A percentile compares a stretch with the other conserved stretches of the same genome.
Conservation (phyloP, 1,284 basidiomycete species). For the Cryptococcus maquisensis region DNA sequence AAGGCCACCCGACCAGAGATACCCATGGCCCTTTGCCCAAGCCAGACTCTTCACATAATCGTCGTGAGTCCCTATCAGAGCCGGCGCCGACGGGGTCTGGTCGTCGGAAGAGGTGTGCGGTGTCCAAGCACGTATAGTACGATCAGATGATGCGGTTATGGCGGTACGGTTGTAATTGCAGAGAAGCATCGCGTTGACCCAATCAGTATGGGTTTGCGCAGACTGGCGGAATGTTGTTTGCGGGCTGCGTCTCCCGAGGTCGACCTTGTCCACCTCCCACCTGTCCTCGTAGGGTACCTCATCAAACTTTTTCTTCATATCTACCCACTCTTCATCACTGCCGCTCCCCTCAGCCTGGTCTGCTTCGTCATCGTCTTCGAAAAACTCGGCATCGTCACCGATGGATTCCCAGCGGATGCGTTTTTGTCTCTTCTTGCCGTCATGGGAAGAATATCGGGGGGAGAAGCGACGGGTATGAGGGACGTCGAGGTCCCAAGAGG, state of each 20-base stretch:
- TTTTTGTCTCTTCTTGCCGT: neutral
- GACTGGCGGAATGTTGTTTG: slow-evolving; percentile 66
- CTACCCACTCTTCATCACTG: slow-evolving; percentile 18
- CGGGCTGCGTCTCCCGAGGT: slow-evolving; percentile 11
- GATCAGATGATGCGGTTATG: slow-evolving; percentile 91
- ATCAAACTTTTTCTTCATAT: slow-evolving; percentile 12
- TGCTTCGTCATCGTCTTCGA: slow-evolving; percentile 65
- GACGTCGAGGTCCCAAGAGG: slow-evolving; percentile 83
- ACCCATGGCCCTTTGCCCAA: slow-evolving; percentile 70
- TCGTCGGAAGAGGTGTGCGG: slow-evolving; percentile 60
- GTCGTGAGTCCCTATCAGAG: slow-evolving; percentile 74
- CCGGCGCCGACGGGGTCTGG: slow-evolving; percentile 55
- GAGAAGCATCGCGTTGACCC: slow-evolving; percentile 92
- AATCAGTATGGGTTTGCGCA: slow-evolving; percentile 83
- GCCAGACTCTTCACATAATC: slow-evolving; percentile 90
- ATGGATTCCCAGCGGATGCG: slow-evolving; percentile 38
- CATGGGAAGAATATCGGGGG: slow-evolving; percentile 42
- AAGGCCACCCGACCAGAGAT: slow-evolving; percentile 91
- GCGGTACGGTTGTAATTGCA: slow-evolving; percentile 93
- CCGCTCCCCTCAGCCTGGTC: slow-evolving; percentile 29
- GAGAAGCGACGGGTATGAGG: slow-evolving; percentile 54
- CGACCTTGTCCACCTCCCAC: slow-evolving; percentile 65
- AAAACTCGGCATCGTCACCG: slow-evolving; percentile 50
- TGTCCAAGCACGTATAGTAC: slow-evolving; percentile 89
- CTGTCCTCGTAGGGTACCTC: slow-evolving; percentile 63